A percentile compares a stretch with the other conserved stretches of the same genome.
These are phyloP conservation scores for Lophium mytilinum DNA, from an alignment of 495 filamentous ascomycete genomes.

Conservation along the genomic window DNA sequence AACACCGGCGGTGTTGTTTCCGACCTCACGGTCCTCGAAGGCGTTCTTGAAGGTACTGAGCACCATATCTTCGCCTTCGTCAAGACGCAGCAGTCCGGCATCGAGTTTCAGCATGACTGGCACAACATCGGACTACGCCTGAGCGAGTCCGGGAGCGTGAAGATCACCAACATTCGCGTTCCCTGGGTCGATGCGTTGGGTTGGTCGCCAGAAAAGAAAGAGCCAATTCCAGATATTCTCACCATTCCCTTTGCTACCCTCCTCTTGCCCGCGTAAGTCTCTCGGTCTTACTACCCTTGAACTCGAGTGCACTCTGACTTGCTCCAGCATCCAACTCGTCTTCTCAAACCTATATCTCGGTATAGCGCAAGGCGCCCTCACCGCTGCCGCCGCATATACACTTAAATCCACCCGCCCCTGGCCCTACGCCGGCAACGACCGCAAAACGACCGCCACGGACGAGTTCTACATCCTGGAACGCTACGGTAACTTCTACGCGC, in stretches of 20 bases:
- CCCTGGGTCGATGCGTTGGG: slow-evolving; percentile 52
- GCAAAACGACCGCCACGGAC: slow-evolving; percentile 46
- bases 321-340: slow-evolving; percentile 44
- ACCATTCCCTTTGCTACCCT: slow-evolving; percentile 43
- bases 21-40: slow-evolving; percentile 56
- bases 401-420: slow-evolving; percentile 44
- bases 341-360: slow-evolving; percentile 58
- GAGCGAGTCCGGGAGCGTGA: slow-evolving; percentile 52
- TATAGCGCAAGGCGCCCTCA: slow-evolving; percentile 47
- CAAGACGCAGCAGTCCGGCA: slow-evolving; percentile 44
- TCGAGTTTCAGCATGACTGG: slow-evolving; percentile 53
- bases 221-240: slow-evolving; percentile 40
- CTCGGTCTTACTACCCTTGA: background rate
- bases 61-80: slow-evolving; percentile 53
- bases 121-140: slow-evolving; percentile 52
- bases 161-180: slow-evolving; percentile 46
- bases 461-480: slow-evolving; percentile 55
- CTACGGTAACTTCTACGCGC: slow-evolving; percentile 53
- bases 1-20: slow-evolving; percentile 55
- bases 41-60: slow-evolving; percentile 45
- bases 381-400: slow-evolving; percentile 46
- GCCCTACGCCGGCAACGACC: slow-evolving; percentile 48
- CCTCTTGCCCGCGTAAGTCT: slow-evolving; percentile 41
- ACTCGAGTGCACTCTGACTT: background rate
- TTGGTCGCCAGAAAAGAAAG: slow-evolving; percentile 42